Percentiles rank a stretch among this genome's conserved stretches.
Evolutionary conservation across 176 grass and related monocot species (phyloP).

Genomic region (Ananas comosus): DNA sequence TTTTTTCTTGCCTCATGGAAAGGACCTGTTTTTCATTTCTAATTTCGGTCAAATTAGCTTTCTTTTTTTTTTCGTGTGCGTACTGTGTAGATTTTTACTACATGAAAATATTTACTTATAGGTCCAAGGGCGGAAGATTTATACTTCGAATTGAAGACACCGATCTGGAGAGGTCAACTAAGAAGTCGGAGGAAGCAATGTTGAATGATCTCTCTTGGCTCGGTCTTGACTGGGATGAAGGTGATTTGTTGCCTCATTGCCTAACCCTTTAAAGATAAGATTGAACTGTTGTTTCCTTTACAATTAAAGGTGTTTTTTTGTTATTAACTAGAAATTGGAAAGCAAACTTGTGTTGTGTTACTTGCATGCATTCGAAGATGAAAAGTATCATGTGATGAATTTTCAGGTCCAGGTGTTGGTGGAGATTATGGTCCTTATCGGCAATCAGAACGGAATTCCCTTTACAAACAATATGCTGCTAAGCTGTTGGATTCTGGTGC

Average conservation of each 20-base stretch:
- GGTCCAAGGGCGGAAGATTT: slow-evolving; percentile 59
- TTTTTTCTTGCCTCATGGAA: too few relatives aligned
- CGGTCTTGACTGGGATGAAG: slow-evolving; percentile 96
- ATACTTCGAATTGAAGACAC: slow-evolving; percentile 87
- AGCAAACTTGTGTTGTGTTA: not conserved
- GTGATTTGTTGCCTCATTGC: slow-evolving; percentile 13
- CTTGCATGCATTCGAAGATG: not conserved
- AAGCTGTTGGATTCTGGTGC: slow-evolving; percentile 69
- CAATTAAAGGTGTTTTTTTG: not conserved
- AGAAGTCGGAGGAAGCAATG: slow-evolving; percentile 79
- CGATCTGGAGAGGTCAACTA: slow-evolving; percentile 76
- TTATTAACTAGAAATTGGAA: too few relatives aligned
- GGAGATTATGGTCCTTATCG: slow-evolving; percentile 84
- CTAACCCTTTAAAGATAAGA: not conserved
- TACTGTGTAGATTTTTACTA: not conserved
- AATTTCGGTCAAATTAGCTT: not conserved
- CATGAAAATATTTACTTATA: slow-evolving; percentile 6
- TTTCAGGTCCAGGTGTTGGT: slow-evolving; percentile 57
- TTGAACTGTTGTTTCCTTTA: not conserved
- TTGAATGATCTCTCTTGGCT: slow-evolving; percentile 82
- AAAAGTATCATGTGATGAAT: not conserved
- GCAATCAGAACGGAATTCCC: slow-evolving; percentile 77
- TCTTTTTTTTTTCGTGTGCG: not conserved
- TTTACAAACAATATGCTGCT: slow-evolving; percentile 79
- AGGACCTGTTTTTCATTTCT: too few relatives aligned